Conservation (phyloP, 768 basidiomycete species). For the Leccinum boreale region DNA sequence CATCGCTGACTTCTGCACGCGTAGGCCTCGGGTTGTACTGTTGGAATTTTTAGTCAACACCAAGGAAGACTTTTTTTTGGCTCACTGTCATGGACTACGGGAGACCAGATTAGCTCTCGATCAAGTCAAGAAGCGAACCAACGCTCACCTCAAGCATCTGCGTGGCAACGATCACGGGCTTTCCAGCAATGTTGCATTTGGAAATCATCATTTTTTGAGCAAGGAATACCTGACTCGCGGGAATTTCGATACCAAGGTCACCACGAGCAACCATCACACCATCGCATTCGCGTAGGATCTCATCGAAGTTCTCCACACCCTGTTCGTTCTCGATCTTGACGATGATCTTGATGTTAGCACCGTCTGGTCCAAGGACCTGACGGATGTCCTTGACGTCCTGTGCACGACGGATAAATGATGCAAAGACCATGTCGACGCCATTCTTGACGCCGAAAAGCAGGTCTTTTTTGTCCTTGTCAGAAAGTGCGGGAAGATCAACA, state of each 20-base stretch:
- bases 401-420: conserved; percentile 95
- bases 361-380: conserved; percentile 89
- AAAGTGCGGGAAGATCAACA: conserved; percentile 96
- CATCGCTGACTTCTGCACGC: conserved; percentile 98
- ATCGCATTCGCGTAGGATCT: conserved; percentile 91
- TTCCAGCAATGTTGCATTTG: conserved; percentile 97
- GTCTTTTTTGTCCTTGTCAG: conserved; percentile 97
- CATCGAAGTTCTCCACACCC: conserved; percentile 98
- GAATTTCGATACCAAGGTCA: conserved; percentile 99
- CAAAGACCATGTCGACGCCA: conserved; percentile 98
- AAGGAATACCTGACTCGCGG: conserved; percentile 98
- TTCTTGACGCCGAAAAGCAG: conserved; percentile 94
- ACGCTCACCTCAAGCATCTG: conserved; percentile 92
- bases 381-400: conserved; percentile 95
- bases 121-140: background rate
- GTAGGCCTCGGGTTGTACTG: conserved; percentile 98
- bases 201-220: conserved; percentile 99
- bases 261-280: conserved; percentile 99
- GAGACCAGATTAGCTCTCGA: conserved; percentile 9
- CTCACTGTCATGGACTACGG: conserved; percentile 89
- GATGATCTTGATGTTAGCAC: conserved; percentile 96
- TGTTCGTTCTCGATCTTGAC: conserved; percentile 99
- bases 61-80: background rate
- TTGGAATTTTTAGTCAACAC: conserved; percentile 9
- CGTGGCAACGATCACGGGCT: conserved; percentile 97